Conservation (phyloP, 345 rosid genomes). For the Populus ilicifolia region DNA sequence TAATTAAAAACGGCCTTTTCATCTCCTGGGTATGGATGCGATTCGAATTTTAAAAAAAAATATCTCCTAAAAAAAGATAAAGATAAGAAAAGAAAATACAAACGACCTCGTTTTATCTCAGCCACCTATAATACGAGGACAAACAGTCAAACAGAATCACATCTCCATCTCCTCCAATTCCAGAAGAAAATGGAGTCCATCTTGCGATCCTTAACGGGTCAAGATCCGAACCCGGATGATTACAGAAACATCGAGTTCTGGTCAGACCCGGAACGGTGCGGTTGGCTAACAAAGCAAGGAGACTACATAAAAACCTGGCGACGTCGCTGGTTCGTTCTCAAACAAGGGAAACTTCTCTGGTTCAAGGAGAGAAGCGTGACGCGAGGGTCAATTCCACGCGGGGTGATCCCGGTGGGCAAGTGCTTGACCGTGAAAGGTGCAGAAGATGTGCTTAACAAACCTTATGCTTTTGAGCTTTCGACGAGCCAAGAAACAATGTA, state of each 20-base stretch:
- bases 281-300: conserved; percentile 30
- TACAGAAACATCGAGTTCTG: conserved; percentile 28
- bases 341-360: conserved; percentile 35
- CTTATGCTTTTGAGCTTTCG: conserved; percentile 32
- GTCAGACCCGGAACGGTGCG: conserved; percentile 30
- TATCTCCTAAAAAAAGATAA: too few relatives aligned
- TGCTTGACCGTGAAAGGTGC: conserved; percentile 36
- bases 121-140: not conserved
- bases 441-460: conserved; percentile 30
- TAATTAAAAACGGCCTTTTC: too few relatives aligned
- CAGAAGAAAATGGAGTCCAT: conserved; percentile 18
- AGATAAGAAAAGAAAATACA: too few relatives aligned
- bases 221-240: conserved; percentile 29
- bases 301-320: conserved; percentile 31
- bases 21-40: not conserved
- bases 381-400: conserved; percentile 23
- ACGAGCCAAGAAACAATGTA: conserved; percentile 31
- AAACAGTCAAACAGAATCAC: not conserved
- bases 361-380: conserved; percentile 26
- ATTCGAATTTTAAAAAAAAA: too few relatives aligned
- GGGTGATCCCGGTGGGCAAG: conserved; percentile 24
- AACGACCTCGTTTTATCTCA: not conserved
- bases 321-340: conserved; percentile 31
- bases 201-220: conserved; percentile 25
- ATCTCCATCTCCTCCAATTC: not conserved